These are phyloP conservation scores for Lichtheimia ornata DNA, from an alignment of 371 early-diverging fungal genomes.

Conservation along the genomic window DNA sequence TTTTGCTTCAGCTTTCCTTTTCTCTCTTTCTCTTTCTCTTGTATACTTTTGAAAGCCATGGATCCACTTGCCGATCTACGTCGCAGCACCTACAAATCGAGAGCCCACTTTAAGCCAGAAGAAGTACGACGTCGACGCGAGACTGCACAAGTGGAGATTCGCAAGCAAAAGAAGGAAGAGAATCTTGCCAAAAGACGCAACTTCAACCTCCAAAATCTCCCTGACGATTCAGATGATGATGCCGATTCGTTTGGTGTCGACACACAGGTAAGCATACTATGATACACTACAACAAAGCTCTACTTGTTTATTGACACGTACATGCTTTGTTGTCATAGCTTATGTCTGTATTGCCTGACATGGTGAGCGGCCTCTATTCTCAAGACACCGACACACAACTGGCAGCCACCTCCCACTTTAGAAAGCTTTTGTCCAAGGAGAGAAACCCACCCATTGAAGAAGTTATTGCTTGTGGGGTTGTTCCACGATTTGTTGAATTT, in stretches of 20 bases:
- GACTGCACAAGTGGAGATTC: constrained; percentile 89
- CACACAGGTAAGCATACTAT: constrained; percentile 8
- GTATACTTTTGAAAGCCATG: background rate
- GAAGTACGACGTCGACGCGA: constrained; percentile 92
- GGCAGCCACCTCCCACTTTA: constrained; percentile 88
- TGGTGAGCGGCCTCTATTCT: constrained; percentile 16
- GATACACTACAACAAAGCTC: background rate
- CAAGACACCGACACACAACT: constrained; percentile 78
- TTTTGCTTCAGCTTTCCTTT: background rate
- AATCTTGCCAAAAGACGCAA: constrained; percentile 92
- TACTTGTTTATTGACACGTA: background rate
- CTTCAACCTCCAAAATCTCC: constrained; percentile 54
- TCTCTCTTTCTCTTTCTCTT: background rate
- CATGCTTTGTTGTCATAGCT: constrained; percentile 23
- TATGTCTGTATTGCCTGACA: constrained; percentile 64
- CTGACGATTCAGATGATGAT: constrained; percentile 74
- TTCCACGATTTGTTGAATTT: constrained; percentile 96
- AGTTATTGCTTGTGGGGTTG: constrained; percentile 93
- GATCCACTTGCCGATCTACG: constrained; percentile 22
- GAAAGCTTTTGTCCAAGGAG: constrained; percentile 98
- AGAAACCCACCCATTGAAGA: constrained; percentile 98
- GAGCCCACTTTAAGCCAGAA: constrained; percentile 80
- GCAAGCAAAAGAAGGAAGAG: constrained; percentile 96
- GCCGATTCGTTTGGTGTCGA: constrained; percentile 63
- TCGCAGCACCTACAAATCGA: constrained; percentile 69